Percentiles rank a stretch among this genome's conserved stretches.
These are phyloP conservation scores for Priceomyces carsonii DNA, from an alignment of 805 yeast genomes.

Conservation along the genomic window DNA sequence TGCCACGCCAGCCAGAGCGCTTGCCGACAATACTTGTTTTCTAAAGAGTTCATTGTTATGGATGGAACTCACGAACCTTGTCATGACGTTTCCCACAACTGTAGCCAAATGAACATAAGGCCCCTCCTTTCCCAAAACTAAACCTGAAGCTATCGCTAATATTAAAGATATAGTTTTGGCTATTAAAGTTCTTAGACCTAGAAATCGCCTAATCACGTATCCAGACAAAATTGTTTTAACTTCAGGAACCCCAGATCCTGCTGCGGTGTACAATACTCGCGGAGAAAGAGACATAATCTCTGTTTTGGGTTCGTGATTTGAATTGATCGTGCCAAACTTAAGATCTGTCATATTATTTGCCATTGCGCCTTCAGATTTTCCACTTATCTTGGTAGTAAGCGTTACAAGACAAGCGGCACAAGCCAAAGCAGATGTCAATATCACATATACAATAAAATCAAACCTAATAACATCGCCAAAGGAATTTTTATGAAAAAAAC, in stretches of 20 bases:
- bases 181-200: slow-evolving; percentile 52
- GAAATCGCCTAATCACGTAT: slow-evolving; percentile 52
- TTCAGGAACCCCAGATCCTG: slow-evolving; percentile 64
- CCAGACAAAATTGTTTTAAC: slow-evolving; percentile 62
- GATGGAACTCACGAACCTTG: slow-evolving; percentile 47
- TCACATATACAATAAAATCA: slow-evolving; percentile 38
- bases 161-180: slow-evolving; percentile 50
- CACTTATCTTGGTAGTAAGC: slow-evolving; percentile 43
- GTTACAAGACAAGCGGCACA: slow-evolving; percentile 45
- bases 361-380: slow-evolving; percentile 7
- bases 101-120: slow-evolving; percentile 63
- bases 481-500: slow-evolving; percentile 17
- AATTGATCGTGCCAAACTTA: neutral
- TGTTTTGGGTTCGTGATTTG: neutral
- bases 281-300: slow-evolving; percentile 8
- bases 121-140: slow-evolving; percentile 61
- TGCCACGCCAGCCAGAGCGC: slow-evolving; percentile 61
- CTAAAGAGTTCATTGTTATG: slow-evolving; percentile 49
- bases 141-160: slow-evolving; percentile 57
- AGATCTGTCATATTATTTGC: neutral
- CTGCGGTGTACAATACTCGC: slow-evolving; percentile 47
- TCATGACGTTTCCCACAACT: slow-evolving; percentile 56
- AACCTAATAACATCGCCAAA: slow-evolving; percentile 12
- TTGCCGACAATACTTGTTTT: slow-evolving; percentile 55
- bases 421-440: slow-evolving; percentile 44